Evolutionary conservation across 202 grass and related monocot genomes (phyloP).

Genomic region (Panicum hallii): DNA sequence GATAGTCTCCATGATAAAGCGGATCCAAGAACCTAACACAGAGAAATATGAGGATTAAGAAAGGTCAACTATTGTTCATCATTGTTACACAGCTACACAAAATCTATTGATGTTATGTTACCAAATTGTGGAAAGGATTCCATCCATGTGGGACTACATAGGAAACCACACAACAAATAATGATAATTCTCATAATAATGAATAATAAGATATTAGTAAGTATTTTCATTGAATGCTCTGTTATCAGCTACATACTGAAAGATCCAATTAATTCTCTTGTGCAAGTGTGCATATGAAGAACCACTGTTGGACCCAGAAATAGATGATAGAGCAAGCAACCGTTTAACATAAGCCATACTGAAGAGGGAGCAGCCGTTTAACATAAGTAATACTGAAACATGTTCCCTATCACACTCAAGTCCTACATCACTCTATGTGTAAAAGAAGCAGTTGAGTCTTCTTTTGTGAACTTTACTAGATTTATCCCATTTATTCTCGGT

Average conservation of each 20-base stretch:
- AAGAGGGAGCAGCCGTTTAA: too few relatives aligned
- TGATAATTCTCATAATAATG: neutral
- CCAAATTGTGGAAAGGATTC: neutral
- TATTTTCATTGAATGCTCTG: neutral
- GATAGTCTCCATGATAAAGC: constrained; percentile 58
- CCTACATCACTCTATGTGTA: too few relatives aligned
- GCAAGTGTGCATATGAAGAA: neutral
- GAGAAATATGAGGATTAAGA: neutral
- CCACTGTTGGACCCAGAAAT: neutral
- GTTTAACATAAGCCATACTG: too few relatives aligned
- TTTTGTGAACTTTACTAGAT: too few relatives aligned
- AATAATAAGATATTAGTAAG: neutral
- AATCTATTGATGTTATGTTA: neutral
- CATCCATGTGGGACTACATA: neutral
- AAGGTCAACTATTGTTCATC: neutral
- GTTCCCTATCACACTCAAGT: too few relatives aligned
- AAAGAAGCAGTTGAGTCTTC: too few relatives aligned
- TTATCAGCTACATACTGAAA: neutral
- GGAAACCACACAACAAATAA: neutral
- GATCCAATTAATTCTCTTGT: neutral
- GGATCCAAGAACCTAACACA: constrained; percentile 60
- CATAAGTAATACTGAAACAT: too few relatives aligned
- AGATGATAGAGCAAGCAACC: neutral
- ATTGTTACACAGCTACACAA: constrained; percentile 7
- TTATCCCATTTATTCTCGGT: too few relatives aligned